Conservation (phyloP, 306 rosid species). For the Benincasa hispida region DNA sequence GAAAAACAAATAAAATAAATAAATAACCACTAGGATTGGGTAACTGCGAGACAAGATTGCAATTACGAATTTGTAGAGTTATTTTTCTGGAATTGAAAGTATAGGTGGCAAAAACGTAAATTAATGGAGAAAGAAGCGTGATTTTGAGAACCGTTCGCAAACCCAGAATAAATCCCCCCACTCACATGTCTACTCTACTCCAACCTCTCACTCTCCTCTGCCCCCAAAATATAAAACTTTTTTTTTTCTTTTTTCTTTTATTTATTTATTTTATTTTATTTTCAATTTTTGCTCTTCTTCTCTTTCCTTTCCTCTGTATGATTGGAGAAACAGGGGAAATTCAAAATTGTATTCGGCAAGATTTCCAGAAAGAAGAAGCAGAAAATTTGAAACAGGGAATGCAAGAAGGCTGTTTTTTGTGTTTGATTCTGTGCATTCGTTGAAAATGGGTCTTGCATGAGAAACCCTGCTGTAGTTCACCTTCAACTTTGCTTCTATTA, state of each 20-base stretch:
- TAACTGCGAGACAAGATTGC: background rate
- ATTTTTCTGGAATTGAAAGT: background rate
- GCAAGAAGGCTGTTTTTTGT: slow-evolving; percentile 15
- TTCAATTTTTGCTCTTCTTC: background rate
- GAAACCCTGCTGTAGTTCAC: slow-evolving; percentile 13
- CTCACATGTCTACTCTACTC: slow-evolving; percentile 3
- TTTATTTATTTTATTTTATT: too few relatives aligned
- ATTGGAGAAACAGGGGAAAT: slow-evolving; percentile 41
- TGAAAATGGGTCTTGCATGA: slow-evolving; percentile 32
- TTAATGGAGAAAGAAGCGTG: background rate
- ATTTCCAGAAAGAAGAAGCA: slow-evolving; percentile 8
- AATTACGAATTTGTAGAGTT: background rate
- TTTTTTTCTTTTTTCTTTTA: background rate
- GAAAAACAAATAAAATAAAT: too few relatives aligned
- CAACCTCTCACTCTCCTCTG: slow-evolving; percentile 10
- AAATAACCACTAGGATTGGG: too few relatives aligned
- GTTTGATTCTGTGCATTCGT: background rate
- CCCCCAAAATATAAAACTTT: slow-evolving; percentile 4
- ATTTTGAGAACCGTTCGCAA: background rate
- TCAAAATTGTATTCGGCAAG: background rate
- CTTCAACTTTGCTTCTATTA: background rate
- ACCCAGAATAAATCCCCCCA: slow-evolving; percentile 11
- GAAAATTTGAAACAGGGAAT: slow-evolving; percentile 17
- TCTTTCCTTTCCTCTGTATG: slow-evolving; percentile 7
- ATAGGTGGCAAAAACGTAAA: slow-evolving; percentile 2